phyloP scores from a whole-genome alignment of 2,329 filamentous ascomycete genomes.

The Paraphaeosphaeria minitans region DNA sequence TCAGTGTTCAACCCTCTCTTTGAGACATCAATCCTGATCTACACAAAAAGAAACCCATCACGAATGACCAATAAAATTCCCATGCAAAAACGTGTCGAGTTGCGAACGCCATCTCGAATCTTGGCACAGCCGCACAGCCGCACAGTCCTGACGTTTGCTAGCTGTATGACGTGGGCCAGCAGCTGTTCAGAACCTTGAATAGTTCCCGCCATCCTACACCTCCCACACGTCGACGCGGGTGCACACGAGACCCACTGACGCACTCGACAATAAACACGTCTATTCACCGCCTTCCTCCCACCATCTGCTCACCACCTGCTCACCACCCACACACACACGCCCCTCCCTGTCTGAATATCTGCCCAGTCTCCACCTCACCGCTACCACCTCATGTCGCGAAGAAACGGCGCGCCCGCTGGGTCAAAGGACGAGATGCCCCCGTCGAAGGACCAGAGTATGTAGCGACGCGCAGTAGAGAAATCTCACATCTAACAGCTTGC shows the following conservation, averaged over 20 bases:
- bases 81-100: not conserved
- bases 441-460: slow-evolving; percentile 52
- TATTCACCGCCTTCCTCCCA: not conserved
- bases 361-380: not conserved
- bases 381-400: slow-evolving; percentile 63
- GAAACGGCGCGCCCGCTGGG: slow-evolving; percentile 59
- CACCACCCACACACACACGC: not conserved
- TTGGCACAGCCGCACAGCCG: slow-evolving; percentile 4
- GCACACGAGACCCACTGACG: slow-evolving; percentile 6
- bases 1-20: too few species aligned
- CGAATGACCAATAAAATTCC: not conserved
- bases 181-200: slow-evolving; percentile 6
- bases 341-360: not conserved
- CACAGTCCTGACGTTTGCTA: slow-evolving; percentile 7
- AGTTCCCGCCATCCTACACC: slow-evolving; percentile 7
- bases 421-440: slow-evolving; percentile 48
- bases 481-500: slow-evolving; percentile 11
- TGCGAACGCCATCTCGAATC: not conserved
- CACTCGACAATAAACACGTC: slow-evolving; percentile 2
- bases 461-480: not conserved
- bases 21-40: not conserved
- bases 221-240: slow-evolving; percentile 2
- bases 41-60: not conserved
- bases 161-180: slow-evolving; percentile 15
- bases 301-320: not conserved